Conservation (phyloP, 345 rosid species). For the Garcia nutans region DNA sequence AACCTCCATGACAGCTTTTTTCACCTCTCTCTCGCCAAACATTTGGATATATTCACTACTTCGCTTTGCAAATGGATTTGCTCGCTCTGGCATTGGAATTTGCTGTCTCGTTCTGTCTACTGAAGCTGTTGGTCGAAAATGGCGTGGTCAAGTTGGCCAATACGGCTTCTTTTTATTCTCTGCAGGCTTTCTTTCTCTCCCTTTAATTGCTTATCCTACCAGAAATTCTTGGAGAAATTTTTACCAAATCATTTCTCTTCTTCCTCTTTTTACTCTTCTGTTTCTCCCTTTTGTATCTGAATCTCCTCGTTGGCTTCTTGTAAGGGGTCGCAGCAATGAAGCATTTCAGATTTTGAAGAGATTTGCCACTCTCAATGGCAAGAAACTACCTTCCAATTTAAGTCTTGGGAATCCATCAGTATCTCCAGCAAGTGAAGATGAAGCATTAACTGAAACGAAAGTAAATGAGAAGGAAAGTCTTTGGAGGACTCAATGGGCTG, state of each 20-base stretch:
- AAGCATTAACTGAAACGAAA: neutral
- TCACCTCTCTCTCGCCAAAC: constrained; percentile 69
- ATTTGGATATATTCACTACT: constrained; percentile 62
- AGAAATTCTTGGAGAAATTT: constrained; percentile 58
- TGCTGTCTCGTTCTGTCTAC: constrained; percentile 73
- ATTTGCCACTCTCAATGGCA: constrained; percentile 52
- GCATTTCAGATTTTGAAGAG: constrained; percentile 47
- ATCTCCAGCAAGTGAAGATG: neutral
- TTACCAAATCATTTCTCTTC: constrained; percentile 45
- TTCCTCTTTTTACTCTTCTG: constrained; percentile 43
- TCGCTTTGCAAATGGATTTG: constrained; percentile 62
- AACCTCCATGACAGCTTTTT: constrained; percentile 50
- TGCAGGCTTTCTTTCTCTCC: constrained; percentile 63
- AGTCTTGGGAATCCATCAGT: constrained; percentile 35
- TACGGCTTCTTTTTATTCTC: constrained; percentile 77
- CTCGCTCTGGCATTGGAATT: constrained; percentile 60
- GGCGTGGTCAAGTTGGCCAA: constrained; percentile 77
- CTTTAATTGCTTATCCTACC: constrained; percentile 54
- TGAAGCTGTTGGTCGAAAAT: constrained; percentile 63
- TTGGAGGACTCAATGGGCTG: constrained; percentile 69
- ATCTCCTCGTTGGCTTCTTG: constrained; percentile 78
- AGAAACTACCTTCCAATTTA: constrained; percentile 44
- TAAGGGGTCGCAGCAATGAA: constrained; percentile 51
- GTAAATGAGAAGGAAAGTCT: constrained; percentile 30
- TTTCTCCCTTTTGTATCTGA: constrained; percentile 55